A percentile compares a stretch with the other conserved stretches of the same genome.
Conservation (phyloP, 2,329 filamentous ascomycete species). For the Fusarium tanahbumbuense region DNA sequence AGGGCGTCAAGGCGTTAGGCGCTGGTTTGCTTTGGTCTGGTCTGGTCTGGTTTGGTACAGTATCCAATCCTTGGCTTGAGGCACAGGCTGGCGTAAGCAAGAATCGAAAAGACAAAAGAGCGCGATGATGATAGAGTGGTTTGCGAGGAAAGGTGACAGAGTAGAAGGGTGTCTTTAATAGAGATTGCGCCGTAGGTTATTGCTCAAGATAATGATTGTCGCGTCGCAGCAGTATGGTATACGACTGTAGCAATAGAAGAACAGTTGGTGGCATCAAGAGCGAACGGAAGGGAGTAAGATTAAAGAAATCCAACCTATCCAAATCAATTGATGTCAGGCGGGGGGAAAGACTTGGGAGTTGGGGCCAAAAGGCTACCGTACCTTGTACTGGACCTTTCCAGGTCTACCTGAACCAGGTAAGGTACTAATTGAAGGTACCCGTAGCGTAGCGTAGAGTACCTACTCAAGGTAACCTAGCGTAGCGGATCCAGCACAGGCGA, state of each 20-base stretch:
- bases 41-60: conserved; percentile 1
- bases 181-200: conserved; percentile 21
- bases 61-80: conserved; percentile 29
- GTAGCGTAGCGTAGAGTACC: conserved; percentile 14
- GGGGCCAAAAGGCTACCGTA: conserved; percentile 26
- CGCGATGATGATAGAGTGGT: conserved; percentile 4
- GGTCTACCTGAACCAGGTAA: neutral
- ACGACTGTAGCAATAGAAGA: conserved; percentile 21
- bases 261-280: conserved; percentile 36
- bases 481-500: neutral
- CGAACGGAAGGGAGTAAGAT: conserved; percentile 38
- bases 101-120: conserved; percentile 19
- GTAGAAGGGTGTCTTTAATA: conserved; percentile 16
- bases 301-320: conserved; percentile 32
- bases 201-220: conserved; percentile 31
- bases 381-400: conserved; percentile 1
- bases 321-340: conserved; percentile 32
- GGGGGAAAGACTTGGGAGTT: conserved; percentile 26
- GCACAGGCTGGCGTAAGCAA: conserved; percentile 33
- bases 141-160: conserved; percentile 11
- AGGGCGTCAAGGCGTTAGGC: conserved; percentile 44
- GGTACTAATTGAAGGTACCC: conserved; percentile 25
- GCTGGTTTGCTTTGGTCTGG: conserved; percentile 17
- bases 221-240: conserved; percentile 13
- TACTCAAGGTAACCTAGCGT: neutral